A percentile compares a stretch with the other conserved stretches of the same genome.
These are phyloP conservation scores for Margaritispora aquatica DNA, from an alignment of 495 filamentous ascomycete genomes.

Conservation along the genomic window DNA sequence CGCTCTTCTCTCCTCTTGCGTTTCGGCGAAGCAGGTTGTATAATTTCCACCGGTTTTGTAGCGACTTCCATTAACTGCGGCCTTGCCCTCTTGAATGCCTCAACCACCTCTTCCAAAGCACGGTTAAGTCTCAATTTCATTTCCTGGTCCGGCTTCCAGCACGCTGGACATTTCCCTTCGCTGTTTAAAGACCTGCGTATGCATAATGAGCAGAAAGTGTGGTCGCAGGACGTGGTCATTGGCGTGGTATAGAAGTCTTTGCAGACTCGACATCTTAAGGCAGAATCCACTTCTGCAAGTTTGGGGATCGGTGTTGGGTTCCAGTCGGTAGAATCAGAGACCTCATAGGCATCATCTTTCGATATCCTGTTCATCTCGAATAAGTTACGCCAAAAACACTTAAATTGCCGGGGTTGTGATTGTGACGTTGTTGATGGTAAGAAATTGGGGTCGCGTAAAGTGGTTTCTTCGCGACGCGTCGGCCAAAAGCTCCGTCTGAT, in stretches of 20 bases:
- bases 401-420: background rate
- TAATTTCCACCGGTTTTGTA: slow-evolving; percentile 29
- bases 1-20: slow-evolving; percentile 25
- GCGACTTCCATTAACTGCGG: slow-evolving; percentile 56
- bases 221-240: slow-evolving; percentile 88
- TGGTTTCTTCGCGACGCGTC: slow-evolving; percentile 7
- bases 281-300: slow-evolving; percentile 72
- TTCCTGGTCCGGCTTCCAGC: slow-evolving; percentile 71
- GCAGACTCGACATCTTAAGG: slow-evolving; percentile 91
- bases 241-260: slow-evolving; percentile 94
- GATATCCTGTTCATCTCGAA: slow-evolving; percentile 10
- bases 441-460: slow-evolving; percentile 15
- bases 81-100: slow-evolving; percentile 63
- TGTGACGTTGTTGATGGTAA: background rate
- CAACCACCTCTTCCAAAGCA: slow-evolving; percentile 78
- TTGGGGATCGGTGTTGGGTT: slow-evolving; percentile 65
- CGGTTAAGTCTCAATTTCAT: slow-evolving; percentile 77
- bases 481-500: background rate
- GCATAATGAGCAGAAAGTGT: slow-evolving; percentile 96
- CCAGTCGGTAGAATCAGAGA: slow-evolving; percentile 94
- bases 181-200: slow-evolving; percentile 76
- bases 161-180: slow-evolving; percentile 83
- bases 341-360: slow-evolving; percentile 42
- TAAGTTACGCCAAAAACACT: background rate
- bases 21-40: slow-evolving; percentile 10